Conservation (phyloP, 2,329 filamentous ascomycete species). For the Phialophora verrucosa region DNA sequence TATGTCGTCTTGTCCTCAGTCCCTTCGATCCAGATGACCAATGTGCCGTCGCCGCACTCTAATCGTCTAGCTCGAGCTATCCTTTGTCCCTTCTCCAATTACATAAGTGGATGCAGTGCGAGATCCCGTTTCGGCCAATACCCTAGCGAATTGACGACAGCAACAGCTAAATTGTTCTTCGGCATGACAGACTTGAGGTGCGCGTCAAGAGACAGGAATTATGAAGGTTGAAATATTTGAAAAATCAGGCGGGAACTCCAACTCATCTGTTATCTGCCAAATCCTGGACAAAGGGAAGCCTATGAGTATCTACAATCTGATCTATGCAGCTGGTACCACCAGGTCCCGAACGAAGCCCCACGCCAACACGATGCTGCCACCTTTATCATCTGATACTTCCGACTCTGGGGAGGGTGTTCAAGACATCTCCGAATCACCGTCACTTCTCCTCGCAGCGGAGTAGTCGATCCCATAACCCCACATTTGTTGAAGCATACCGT, state of each 20-base stretch:
- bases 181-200: not conserved
- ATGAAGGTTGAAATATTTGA: not conserved
- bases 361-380: constrained; percentile 14
- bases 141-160: constrained; percentile 10
- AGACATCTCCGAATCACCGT: constrained; percentile 36
- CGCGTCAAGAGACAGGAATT: not conserved
- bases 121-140: constrained; percentile 10
- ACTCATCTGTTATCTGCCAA: constrained; percentile 4
- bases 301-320: constrained; percentile 26
- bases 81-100: constrained; percentile 18
- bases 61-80: constrained; percentile 15
- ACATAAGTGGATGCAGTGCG: constrained; percentile 9
- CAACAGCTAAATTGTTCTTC: not conserved
- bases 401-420: constrained; percentile 2
- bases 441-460: constrained; percentile 21
- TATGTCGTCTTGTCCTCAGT: constrained; percentile 1
- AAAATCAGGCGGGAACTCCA: no score
- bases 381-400: not conserved
- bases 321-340: constrained; percentile 26
- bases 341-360: not conserved
- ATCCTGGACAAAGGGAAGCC: constrained; percentile 14
- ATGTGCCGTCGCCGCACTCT: constrained; percentile 16
- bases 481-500: constrained; percentile 47
- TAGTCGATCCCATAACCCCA: constrained; percentile 31
- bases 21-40: constrained; percentile 12